Conservation (phyloP, 2,329 filamentous ascomycete genomes). For the Fusarium beomiforme region DNA sequence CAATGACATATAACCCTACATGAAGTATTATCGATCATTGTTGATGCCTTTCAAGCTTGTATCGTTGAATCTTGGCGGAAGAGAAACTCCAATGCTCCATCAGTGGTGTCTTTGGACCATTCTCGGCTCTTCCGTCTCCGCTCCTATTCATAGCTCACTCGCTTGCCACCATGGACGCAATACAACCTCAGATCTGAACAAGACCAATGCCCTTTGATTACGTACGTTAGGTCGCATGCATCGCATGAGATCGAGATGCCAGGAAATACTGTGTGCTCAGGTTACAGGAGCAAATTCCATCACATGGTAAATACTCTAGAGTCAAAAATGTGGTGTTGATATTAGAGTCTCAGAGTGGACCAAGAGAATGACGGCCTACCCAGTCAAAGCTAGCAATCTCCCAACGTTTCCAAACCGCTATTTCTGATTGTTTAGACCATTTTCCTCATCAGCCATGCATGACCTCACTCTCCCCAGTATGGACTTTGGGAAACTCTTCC, state of each 20-base stretch:
- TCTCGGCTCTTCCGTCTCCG: conserved; percentile 20
- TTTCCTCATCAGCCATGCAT: not conserved
- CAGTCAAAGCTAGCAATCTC: not conserved
- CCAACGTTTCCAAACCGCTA: conserved; percentile 21
- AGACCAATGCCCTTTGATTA: conserved; percentile 11
- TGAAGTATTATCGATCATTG: not conserved
- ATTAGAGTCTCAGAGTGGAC: not conserved
- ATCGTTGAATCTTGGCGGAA: not conserved
- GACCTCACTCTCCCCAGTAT: not conserved
- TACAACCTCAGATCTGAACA: conserved; percentile 25
- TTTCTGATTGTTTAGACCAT: conserved; percentile 25
- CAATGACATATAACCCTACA: conserved; percentile 6
- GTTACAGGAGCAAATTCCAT: not conserved
- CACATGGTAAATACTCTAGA: not conserved
- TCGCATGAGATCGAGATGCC: not conserved
- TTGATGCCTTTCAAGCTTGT: not conserved
- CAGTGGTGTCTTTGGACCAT: not conserved
- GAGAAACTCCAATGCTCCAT: not conserved
- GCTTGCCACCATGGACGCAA: conserved; percentile 25
- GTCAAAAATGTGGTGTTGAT: not conserved
- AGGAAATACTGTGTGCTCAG: not conserved
- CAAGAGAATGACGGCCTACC: not conserved
- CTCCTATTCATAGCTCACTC: conserved; percentile 35
- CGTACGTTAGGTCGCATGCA: conserved; percentile 4
- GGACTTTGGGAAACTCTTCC: not conserved